Percentiles rank a stretch among this genome's conserved stretches.
phyloP scores from a whole-genome alignment of 208 protist species.

The Wallacemonas sp. region DNA sequence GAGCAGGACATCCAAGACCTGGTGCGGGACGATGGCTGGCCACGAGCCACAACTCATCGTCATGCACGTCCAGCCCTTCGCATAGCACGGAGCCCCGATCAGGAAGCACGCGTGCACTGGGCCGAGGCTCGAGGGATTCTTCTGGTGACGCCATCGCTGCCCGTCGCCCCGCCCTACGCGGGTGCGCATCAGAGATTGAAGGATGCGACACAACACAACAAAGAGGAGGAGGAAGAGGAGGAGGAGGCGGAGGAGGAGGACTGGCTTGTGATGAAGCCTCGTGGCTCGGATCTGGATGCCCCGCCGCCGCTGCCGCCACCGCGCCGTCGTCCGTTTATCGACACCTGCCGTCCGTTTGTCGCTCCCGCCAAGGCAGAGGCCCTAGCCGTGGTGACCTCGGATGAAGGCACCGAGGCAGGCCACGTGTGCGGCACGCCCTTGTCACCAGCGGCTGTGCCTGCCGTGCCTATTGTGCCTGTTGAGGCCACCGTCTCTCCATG shows the following conservation, averaged over 20 bases:
- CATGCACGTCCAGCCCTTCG: too few species aligned
- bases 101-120: not conserved
- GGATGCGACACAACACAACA: too few species aligned
- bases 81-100: not conserved
- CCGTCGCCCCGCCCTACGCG: not conserved
- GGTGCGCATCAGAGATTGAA: not conserved
- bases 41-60: not conserved
- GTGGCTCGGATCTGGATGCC: not conserved
- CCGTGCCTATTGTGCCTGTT: too few species aligned
- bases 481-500: not conserved
- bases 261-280: not conserved
- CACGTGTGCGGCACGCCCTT: too few species aligned
- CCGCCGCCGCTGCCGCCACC: conserved; percentile 6
- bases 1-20: not conserved
- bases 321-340: too few species aligned
- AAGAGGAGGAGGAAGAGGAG: not conserved
- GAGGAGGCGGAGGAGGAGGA: not conserved
- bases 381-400: too few species aligned
- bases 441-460: too few species aligned
- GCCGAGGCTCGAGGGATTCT: not conserved
- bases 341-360: not conserved
- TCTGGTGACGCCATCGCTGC: conserved; percentile 5
- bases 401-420: too few species aligned
- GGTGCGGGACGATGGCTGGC: conserved; percentile 6
- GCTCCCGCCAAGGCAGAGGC: too few species aligned